Percentiles rank a stretch among this genome's conserved stretches.
Conservation (phyloP, 2,329 filamentous ascomycete genomes). For the Monilinia vaccinii-corymbosi region DNA sequence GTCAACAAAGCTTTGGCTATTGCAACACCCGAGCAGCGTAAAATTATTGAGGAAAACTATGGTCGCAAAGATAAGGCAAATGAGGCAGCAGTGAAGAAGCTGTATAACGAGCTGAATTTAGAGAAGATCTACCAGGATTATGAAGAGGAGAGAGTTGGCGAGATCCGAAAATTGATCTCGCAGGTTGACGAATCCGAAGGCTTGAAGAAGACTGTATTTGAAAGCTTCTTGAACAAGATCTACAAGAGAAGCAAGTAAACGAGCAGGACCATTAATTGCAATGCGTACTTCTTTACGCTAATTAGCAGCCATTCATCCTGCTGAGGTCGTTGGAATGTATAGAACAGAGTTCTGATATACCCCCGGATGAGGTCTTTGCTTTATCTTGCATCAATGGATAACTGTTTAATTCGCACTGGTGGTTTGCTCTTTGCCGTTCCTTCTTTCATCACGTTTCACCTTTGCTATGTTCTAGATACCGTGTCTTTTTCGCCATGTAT, state of each 20-base stretch:
- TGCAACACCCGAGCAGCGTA: constrained; percentile 75
- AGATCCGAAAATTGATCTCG: constrained; percentile 67
- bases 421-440: neutral
- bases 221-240: constrained; percentile 88
- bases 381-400: neutral
- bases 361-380: neutral
- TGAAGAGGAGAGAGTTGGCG: constrained; percentile 77
- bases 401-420: neutral
- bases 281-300: neutral
- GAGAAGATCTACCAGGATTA: constrained; percentile 78
- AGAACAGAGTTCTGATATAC: constrained; percentile 1
- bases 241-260: constrained; percentile 95
- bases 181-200: constrained; percentile 78
- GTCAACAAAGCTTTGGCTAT: constrained; percentile 86
- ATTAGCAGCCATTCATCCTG: neutral
- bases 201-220: constrained; percentile 83
- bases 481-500: neutral
- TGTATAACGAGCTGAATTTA: constrained; percentile 79
- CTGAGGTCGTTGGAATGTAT: neutral
- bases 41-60: constrained; percentile 85
- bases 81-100: constrained; percentile 78
- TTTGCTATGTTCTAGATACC: neutral
- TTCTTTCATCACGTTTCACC: neutral
- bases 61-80: constrained; percentile 78
- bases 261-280: neutral